These are phyloP conservation scores for Piper longum DNA, from an alignment of 164 flowering plant genomes.

Conservation along the genomic window DNA sequence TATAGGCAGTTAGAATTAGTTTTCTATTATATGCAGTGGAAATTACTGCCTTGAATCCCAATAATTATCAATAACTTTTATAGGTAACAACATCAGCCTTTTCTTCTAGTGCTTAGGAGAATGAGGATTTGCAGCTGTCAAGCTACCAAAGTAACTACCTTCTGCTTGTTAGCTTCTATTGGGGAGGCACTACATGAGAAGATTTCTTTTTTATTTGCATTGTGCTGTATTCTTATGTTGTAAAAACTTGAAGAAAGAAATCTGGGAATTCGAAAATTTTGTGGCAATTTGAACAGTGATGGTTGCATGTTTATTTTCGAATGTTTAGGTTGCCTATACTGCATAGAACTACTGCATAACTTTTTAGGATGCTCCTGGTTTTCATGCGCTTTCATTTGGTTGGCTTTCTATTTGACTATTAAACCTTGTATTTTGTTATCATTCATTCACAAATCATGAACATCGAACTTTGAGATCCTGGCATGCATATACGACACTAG, in stretches of 20 bases:
- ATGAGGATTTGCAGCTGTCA: background rate
- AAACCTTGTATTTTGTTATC: background rate
- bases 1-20: too few species aligned
- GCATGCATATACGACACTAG: too few species aligned
- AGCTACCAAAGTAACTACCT: background rate
- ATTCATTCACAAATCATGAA: background rate
- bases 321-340: background rate
- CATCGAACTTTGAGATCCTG: too few species aligned
- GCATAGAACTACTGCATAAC: background rate
- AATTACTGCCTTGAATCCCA: too few species aligned
- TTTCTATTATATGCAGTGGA: too few species aligned
- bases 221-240: background rate
- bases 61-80: too few species aligned
- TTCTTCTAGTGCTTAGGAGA: background rate
- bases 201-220: background rate
- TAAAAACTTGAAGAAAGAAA: background rate
- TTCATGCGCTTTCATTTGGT: background rate
- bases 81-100: too few species aligned
- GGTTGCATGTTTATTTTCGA: background rate
- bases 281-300: background rate
- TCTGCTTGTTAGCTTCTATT: background rate
- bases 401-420: background rate
- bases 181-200: background rate
- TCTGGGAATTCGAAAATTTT: background rate
- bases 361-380: background rate